Conservation (phyloP, 2,329 filamentous ascomycete species). For the Alternaria ethzedia region DNA sequence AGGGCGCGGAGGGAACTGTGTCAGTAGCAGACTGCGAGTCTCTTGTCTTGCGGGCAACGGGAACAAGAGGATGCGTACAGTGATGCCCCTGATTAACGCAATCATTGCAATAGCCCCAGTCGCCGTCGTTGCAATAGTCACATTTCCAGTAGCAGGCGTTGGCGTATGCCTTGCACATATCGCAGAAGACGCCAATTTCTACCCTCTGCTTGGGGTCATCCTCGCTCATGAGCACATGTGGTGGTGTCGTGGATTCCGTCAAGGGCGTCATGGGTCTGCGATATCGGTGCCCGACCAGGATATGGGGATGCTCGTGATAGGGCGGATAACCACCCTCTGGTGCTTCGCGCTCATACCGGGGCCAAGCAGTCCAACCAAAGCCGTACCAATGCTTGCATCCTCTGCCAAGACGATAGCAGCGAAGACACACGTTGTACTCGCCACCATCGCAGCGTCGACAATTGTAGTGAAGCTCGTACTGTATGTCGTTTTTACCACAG, state of each 20-base stretch:
- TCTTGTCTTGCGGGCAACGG: constrained; percentile 67
- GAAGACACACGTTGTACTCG: constrained; percentile 78
- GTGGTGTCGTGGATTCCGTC: constrained; percentile 26
- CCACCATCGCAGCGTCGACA: constrained; percentile 74
- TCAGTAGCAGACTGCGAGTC: constrained; percentile 13
- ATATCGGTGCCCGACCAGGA: constrained; percentile 58
- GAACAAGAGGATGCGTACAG: constrained; percentile 82
- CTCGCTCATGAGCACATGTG: constrained; percentile 56
- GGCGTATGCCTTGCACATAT: constrained; percentile 72
- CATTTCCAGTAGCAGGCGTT: constrained; percentile 93
- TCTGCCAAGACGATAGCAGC: constrained; percentile 77
- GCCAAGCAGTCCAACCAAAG: constrained; percentile 76
- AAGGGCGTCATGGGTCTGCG: constrained; percentile 34
- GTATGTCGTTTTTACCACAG: constrained; percentile 75
- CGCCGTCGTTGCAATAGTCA: constrained; percentile 83
- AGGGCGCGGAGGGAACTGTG: constrained; percentile 18
- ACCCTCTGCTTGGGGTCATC: constrained; percentile 72
- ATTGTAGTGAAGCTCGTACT: constrained; percentile 86
- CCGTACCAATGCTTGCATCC: constrained; percentile 90
- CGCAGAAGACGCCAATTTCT: constrained; percentile 84
- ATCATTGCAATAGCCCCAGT: constrained; percentile 91
- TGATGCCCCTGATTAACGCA: constrained; percentile 84
- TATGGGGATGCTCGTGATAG: constrained; percentile 58
- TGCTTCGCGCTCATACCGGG: constrained; percentile 63
- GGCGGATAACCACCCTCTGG: constrained; percentile 51